Conservation (phyloP, 1,139 yeast genomes). For the Taphrina deformans region DNA sequence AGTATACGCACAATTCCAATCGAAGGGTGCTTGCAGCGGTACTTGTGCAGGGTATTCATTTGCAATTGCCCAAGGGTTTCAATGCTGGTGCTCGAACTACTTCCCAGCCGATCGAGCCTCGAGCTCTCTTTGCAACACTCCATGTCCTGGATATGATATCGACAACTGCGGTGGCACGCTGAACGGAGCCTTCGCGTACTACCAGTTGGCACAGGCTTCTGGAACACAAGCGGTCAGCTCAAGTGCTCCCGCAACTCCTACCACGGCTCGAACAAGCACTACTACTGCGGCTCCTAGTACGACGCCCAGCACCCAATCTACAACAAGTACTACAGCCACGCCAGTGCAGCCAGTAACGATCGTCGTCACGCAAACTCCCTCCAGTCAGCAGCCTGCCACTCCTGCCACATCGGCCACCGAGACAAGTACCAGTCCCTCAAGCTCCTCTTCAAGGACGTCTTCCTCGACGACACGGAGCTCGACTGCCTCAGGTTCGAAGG, state of each 20-base stretch:
- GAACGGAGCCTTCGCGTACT: constrained; percentile 40
- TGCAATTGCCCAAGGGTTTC: constrained; percentile 55
- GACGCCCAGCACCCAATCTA: constrained; percentile 1
- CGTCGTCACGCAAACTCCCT: constrained; percentile 21
- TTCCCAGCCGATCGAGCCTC: constrained; percentile 51
- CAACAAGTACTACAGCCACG: constrained; percentile 15
- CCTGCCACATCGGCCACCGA: constrained; percentile 20
- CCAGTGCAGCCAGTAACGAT: constrained; percentile 27
- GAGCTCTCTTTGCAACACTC: constrained; percentile 49
- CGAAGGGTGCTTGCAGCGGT: constrained; percentile 58
- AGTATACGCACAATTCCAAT: constrained; percentile 46
- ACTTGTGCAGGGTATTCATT: constrained; percentile 54
- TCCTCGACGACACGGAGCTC: constrained; percentile 38
- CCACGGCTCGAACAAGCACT: constrained; percentile 6
- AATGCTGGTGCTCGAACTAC: constrained; percentile 63
- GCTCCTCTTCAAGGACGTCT: constrained; percentile 38
- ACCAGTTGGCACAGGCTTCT: constrained; percentile 27
- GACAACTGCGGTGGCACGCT: constrained; percentile 52
- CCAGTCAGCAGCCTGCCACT: neutral
- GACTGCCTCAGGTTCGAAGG: constrained; percentile 22
- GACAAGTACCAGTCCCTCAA: constrained; percentile 43
- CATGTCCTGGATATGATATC: constrained; percentile 53
- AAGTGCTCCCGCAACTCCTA: neutral
- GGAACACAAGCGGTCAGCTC: constrained; percentile 17
- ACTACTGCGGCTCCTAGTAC: neutral